A percentile compares a stretch with the other conserved stretches of the same genome.
phyloP scores from a whole-genome alignment of 345 rosid species.

The Corchorus capsularis region DNA sequence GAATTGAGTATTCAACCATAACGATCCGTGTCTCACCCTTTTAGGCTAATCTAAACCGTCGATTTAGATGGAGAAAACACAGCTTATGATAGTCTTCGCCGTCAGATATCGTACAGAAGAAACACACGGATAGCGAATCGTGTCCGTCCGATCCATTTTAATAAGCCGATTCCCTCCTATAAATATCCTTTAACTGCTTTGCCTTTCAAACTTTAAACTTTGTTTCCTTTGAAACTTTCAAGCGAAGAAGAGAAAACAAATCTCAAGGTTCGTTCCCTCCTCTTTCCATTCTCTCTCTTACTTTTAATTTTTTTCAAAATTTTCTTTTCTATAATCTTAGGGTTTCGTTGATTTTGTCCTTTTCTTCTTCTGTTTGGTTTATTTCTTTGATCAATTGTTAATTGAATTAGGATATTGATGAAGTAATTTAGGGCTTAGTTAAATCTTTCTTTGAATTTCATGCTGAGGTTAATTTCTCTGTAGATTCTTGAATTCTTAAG shows the following conservation, averaged over 20 bases:
- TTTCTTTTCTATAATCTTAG: not conserved
- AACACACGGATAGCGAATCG: slow-evolving; percentile 54
- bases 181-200: not conserved
- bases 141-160: slow-evolving; percentile 37
- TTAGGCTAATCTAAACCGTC: slow-evolving; percentile 43
- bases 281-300: not conserved
- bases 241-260: not conserved
- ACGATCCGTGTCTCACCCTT: slow-evolving; percentile 46
- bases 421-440: not conserved
- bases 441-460: not conserved
- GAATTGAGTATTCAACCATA: not conserved
- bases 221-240: too few species aligned
- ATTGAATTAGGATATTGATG: not conserved
- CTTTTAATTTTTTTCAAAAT: too few species aligned
- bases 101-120: slow-evolving; percentile 40
- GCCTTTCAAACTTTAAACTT: not conserved
- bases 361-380: not conserved
- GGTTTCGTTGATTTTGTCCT: not conserved
- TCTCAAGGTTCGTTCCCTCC: not conserved
- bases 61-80: slow-evolving; percentile 52
- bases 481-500: too few species aligned
- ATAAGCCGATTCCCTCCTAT: slow-evolving; percentile 8
- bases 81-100: slow-evolving; percentile 34
- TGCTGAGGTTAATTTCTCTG: too few species aligned
- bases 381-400: not conserved